Base-by-base conservation (phyloP, 495 filamentous ascomycete species). In the Penicillium argentinense region DNA sequence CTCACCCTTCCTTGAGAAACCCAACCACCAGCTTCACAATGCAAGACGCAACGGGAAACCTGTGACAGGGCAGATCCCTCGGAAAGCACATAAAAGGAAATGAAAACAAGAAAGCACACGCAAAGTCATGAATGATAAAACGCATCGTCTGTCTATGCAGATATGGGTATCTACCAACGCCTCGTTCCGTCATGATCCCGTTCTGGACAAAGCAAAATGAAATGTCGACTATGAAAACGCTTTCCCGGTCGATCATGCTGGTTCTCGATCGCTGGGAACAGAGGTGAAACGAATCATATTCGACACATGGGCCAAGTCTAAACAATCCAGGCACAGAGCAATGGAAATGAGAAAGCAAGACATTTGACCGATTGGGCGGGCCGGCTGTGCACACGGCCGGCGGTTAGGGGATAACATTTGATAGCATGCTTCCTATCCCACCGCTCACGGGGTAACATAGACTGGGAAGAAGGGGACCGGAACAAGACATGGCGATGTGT, bases 91-190 rank as follows among this genome's bases (percentile, higher is more conserved):
- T 34, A 9, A 21, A 49, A 52, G 56, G 39, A 48, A 53, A 58
- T 53, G 44, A 58, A 51, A 45, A 47, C 45, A 59, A 55, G 53
- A 57, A 62, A 54, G 56, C 64, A 55, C 54, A 57, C 54, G 59
- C 51, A 44, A 65, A 54, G 51, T 62, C 39, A 65, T 55, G 45
- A 53, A 24, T 39, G 23, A 42, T 32, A 62, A 53, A 63, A 36
- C 33, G 56, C 44, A 62, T 68, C 53, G 51, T 58, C 60, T 61
- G 57, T 54, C 62, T 65, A 67, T 67, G 64, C 59, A 63, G 60
- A 61, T 63, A 65, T 65, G 72, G 72, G 72, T 75, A 75, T 75
- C 70, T 74, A 69, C 62, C 67, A 73, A 74, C 69, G 69, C 72
- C 69, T 66, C 69, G 66, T 71, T 69, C 67, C 68, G 51, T 72